Evolutionary conservation across 208 protist genomes (phyloP).

Genomic region (Ichthyophonus hoferi): DNA sequence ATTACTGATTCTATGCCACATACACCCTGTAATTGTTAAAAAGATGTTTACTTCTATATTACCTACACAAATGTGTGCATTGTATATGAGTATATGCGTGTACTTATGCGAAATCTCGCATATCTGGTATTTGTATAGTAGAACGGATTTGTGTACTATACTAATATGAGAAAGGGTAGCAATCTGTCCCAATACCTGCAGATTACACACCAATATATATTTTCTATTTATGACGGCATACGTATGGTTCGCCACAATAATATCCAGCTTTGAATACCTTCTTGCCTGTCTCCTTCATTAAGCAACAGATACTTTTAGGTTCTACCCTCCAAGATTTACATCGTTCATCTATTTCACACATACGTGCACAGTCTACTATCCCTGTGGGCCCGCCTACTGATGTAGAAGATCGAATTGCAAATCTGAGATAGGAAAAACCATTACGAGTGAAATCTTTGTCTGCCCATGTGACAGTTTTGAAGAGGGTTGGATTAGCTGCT

Average conservation of each 20-base stretch:
- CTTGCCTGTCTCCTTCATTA: neutral
- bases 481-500: neutral
- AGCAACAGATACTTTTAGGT: neutral
- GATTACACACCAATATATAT: too few relatives aligned
- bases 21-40: too few relatives aligned
- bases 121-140: too few relatives aligned
- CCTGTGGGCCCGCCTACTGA: neutral
- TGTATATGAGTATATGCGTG: too few relatives aligned
- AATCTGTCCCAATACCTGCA: too few relatives aligned
- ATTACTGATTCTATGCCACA: too few relatives aligned
- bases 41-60: too few relatives aligned
- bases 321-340: neutral
- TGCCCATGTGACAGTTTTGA: neutral
- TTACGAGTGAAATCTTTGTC: neutral
- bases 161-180: too few relatives aligned
- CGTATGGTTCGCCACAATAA: neutral
- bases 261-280: neutral
- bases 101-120: too few relatives aligned
- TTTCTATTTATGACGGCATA: neutral
- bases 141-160: too few relatives aligned
- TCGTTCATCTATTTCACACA: neutral
- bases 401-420: neutral
- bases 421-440: neutral
- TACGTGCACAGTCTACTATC: neutral
- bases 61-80: too few relatives aligned